phyloP scores from a whole-genome alignment of 1,284 basidiomycete genomes.

The Moesziomyces parantarcticus region DNA sequence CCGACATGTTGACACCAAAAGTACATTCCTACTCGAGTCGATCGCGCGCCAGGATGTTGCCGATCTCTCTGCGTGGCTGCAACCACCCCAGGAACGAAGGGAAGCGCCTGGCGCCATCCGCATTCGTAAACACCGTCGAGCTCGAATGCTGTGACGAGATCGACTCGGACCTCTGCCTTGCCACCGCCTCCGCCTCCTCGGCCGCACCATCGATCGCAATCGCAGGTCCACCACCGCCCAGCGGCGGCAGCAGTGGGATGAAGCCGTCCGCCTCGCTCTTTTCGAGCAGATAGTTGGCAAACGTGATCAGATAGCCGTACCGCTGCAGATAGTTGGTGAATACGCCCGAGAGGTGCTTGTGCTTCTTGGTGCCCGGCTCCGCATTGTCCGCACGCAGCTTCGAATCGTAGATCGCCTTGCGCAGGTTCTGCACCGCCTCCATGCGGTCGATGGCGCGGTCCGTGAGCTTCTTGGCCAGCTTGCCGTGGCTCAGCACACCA shows the following conservation, averaged over 20 bases:
- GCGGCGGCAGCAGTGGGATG: conserved; percentile 16
- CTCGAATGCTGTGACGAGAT: conserved; percentile 23
- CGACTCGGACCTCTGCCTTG: conserved; percentile 26
- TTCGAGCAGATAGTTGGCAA: conserved; percentile 95
- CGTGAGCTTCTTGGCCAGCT: conserved; percentile 90
- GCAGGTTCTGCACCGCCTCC: conserved; percentile 66
- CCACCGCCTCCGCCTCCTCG: background rate
- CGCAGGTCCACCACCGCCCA: conserved; percentile 32
- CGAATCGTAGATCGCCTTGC: conserved; percentile 65
- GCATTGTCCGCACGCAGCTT: conserved; percentile 63
- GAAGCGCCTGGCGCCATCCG: conserved; percentile 34
- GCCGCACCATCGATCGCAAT: conserved; percentile 8
- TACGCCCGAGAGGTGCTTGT: conserved; percentile 52
- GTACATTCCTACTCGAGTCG: conserved; percentile 42
- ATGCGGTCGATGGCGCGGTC: conserved; percentile 72
- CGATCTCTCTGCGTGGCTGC: conserved; percentile 61
- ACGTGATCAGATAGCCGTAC: conserved; percentile 89
- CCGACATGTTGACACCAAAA: too few relatives aligned
- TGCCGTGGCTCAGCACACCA: conserved; percentile 87
- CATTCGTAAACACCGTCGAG: conserved; percentile 24
- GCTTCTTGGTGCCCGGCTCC: conserved; percentile 53
- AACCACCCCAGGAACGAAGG: conserved; percentile 64
- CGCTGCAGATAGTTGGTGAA: conserved; percentile 64
- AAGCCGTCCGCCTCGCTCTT: conserved; percentile 68
- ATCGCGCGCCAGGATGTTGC: conserved; percentile 48